These are phyloP conservation scores for Pneumocystis wakefieldiae DNA, from an alignment of 1,139 yeast genomes.

Conservation along the genomic window DNA sequence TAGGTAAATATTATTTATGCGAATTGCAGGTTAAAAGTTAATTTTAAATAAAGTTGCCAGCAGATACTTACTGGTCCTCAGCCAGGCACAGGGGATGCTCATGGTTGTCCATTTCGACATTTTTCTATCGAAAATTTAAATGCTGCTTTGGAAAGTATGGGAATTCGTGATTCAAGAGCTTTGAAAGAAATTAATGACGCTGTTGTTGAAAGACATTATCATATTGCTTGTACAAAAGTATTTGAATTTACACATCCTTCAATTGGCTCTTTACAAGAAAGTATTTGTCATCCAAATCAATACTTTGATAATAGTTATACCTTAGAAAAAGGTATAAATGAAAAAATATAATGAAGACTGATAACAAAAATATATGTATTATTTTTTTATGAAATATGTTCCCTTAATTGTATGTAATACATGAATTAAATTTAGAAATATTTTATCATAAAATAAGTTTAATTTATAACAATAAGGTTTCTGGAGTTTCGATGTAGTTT, in stretches of 20 bases:
- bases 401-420: background rate
- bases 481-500: background rate
- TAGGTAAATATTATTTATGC: background rate
- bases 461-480: background rate
- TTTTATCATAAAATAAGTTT: background rate
- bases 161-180: conserved; percentile 44
- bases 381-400: background rate
- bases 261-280: conserved; percentile 23
- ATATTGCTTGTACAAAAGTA: conserved; percentile 79
- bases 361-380: background rate
- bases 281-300: conserved; percentile 72
- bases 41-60: conserved; percentile 41
- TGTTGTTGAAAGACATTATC: conserved; percentile 47
- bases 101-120: conserved; percentile 90
- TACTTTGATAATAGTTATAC: conserved; percentile 41
- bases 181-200: conserved; percentile 51
- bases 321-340: background rate
- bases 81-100: conserved; percentile 58
- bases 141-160: conserved; percentile 45
- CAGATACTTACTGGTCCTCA: conserved; percentile 53
- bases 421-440: background rate
- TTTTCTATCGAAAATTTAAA: conserved; percentile 47
- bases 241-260: conserved; percentile 60
- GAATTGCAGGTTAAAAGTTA: background rate
- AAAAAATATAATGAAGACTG: background rate